phyloP scores from a whole-genome alignment of 441 rosid genomes.

The Cnidoscolus chayamansa region DNA sequence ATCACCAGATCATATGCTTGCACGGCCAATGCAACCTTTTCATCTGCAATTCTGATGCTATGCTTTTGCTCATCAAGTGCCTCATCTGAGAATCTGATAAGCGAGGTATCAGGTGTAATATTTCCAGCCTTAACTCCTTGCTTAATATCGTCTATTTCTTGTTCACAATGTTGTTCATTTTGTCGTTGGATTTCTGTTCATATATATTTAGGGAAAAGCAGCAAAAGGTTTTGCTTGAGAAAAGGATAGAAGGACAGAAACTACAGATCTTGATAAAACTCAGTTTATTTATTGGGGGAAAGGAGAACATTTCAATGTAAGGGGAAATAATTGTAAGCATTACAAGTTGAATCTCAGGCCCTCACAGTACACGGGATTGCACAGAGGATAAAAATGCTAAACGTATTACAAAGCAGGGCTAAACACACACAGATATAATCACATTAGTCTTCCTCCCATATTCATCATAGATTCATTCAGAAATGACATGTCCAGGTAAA shows the following conservation, averaged over 20 bases:
- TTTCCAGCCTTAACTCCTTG: conserved; percentile 59
- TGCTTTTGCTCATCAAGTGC: conserved; percentile 94
- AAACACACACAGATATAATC: background rate
- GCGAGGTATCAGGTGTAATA: conserved; percentile 49
- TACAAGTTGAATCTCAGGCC: background rate
- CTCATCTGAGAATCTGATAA: conserved; percentile 74
- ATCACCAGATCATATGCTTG: conserved; percentile 93
- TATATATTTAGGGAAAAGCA: conserved; percentile 1
- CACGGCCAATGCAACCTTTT: conserved; percentile 82
- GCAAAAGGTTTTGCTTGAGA: conserved; percentile 13
- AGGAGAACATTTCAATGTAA: background rate
- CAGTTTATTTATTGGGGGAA: background rate
- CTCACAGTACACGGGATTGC: background rate
- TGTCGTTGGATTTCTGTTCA: conserved; percentile 66
- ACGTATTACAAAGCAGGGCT: background rate
- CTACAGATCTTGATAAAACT: background rate
- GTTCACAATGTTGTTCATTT: conserved; percentile 83
- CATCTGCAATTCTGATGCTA: conserved; percentile 89
- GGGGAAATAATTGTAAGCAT: background rate
- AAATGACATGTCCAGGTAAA: too few relatives aligned
- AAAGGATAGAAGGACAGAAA: background rate
- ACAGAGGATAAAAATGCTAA: background rate
- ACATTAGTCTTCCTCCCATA: background rate
- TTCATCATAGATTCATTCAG: background rate
- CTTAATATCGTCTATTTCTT: conserved; percentile 81